Base-by-base conservation (phyloP, 805 yeast species). In the Metschnikowia koreensis region DNA sequence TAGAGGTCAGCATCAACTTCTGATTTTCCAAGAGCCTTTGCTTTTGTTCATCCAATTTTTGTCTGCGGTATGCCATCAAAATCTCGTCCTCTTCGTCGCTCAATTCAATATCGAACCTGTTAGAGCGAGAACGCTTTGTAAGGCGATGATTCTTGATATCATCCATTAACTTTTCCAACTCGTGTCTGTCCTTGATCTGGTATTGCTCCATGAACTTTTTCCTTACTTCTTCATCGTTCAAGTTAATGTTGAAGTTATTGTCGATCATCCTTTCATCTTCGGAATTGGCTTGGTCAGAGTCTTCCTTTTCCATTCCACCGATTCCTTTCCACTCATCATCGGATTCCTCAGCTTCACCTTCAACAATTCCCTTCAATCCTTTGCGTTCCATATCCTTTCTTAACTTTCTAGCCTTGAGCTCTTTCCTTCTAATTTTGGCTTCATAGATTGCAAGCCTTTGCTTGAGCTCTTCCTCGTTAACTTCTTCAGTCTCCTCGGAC, bases 291-390 rank as follows among this genome's bases (percentile, higher is more conserved):
- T 73, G 81, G 54, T 79, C 85, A 15, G 81, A 77, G 1, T 63
- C 49, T 54, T 81, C 85, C 3, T 84, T 87, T 58, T 86, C 92
- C 6, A 63, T 73, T 53, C 96, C 96, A 57, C 93, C 94, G 45
- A 86, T 60, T 3, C 94, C 96, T 46, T 80, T 80, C 88, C 90
- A 89, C 71, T 89, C 96, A 73, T 89, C 96, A 54, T 89, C 96
- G 37, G 94, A 87, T 70, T 89, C 96, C 59, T 81, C 91, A 41
- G 96, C 96, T 71, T 88, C 94, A 45, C 86, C 84, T 60, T 89
- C 93, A 64, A 88, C 74, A 48, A 89, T 77, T 27, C 80, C 74
- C 48, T 76, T 76, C 16, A 83, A 58, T 2, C 92, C 92, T 51
- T 70, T 75, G 29, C 78, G 70, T 55, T 80, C 86, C 73, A 85